phyloP scores from a whole-genome alignment of 345 rosid species.

The Isatis tinctoria region DNA sequence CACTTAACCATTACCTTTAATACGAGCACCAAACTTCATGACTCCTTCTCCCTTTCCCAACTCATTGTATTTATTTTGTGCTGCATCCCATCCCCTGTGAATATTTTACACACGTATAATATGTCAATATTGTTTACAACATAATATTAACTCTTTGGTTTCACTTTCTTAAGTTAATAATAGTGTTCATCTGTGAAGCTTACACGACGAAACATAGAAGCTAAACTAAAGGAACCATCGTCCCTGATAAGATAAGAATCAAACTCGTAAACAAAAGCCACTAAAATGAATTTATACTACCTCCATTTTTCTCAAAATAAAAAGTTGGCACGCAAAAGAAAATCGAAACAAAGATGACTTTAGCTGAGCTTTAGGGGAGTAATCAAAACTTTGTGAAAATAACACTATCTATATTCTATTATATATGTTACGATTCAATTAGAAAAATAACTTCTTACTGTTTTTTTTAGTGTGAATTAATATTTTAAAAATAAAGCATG shows the following conservation, averaged over 20 bases:
- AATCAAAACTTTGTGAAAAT: neutral
- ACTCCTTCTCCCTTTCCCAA: conserved; percentile 25
- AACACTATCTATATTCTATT: neutral
- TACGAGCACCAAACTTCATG: conserved; percentile 25
- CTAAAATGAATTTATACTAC: neutral
- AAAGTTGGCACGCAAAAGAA: neutral
- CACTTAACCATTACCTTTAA: conserved; percentile 27
- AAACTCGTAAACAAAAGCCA: neutral
- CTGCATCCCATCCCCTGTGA: conserved; percentile 30
- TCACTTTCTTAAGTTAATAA: neutral
- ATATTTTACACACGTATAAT: neutral
- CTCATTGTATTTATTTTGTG: conserved; percentile 27
- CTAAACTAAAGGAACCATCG: neutral
- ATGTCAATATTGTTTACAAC: neutral
- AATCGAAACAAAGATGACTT: neutral
- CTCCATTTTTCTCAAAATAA: neutral
- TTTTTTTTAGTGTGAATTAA: neutral
- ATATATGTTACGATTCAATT: neutral
- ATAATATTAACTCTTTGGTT: neutral
- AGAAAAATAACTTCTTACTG: neutral
- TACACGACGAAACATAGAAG: neutral
- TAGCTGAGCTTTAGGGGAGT: neutral
- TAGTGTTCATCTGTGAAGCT: neutral
- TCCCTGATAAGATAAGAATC: neutral
- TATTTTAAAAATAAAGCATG: neutral